phyloP scores from a whole-genome alignment of 768 basidiomycete species.

The Serendipita vermifera region DNA sequence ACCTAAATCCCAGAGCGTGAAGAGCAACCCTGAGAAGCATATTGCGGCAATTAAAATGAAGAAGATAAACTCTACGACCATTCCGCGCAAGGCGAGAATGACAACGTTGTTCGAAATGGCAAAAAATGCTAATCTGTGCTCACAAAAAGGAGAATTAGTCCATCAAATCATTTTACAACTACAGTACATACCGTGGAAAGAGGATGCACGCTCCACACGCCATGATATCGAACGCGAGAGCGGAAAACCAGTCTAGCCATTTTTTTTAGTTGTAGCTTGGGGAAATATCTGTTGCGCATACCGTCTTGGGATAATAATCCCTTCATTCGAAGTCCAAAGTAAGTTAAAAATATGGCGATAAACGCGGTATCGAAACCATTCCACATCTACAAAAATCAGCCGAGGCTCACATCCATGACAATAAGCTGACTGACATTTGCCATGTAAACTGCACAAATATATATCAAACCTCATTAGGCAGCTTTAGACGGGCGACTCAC shows the following conservation, averaged over 20 bases:
- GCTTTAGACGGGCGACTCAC: conserved; percentile 38
- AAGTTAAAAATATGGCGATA: conserved; percentile 53
- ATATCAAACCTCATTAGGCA: neutral
- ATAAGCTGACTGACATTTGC: conserved; percentile 71
- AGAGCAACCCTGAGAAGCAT: conserved; percentile 68
- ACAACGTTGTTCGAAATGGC: conserved; percentile 66
- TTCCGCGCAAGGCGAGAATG: conserved; percentile 62
- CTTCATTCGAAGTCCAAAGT: conserved; percentile 48
- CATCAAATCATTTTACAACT: neutral
- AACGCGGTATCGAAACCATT: conserved; percentile 78
- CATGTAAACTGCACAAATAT: conserved; percentile 46
- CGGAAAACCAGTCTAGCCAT: conserved; percentile 26
- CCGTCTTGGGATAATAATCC: conserved; percentile 45
- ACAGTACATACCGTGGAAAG: conserved; percentile 50
- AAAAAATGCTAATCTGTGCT: conserved; percentile 60
- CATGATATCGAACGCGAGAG: conserved; percentile 68
- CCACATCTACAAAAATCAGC: conserved; percentile 53
- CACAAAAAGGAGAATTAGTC: neutral
- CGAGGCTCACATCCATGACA: too few relatives aligned
- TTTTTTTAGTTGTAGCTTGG: conserved; percentile 11
- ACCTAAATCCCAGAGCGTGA: conserved; percentile 44
- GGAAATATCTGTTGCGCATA: conserved; percentile 21
- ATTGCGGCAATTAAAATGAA: conserved; percentile 65
- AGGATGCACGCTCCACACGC: conserved; percentile 76
- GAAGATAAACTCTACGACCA: conserved; percentile 68